Base-by-base conservation (phyloP, 2,329 filamentous ascomycete genomes). In the Trichoderma sp. region DNA sequence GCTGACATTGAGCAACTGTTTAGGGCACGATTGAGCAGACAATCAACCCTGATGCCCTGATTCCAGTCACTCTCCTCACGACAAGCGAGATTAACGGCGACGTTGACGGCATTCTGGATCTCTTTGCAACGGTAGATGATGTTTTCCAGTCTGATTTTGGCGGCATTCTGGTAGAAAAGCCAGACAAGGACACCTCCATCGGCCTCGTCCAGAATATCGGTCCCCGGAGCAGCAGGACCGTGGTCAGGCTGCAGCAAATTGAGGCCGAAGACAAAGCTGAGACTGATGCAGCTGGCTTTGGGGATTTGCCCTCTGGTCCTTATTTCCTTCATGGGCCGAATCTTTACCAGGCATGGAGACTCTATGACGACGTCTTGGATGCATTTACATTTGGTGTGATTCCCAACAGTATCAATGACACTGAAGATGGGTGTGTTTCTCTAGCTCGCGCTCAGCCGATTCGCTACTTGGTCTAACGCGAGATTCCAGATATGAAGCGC, bases 271-370 rank as follows among this genome's bases (percentile, higher is more conserved):
- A 70, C 5, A 54, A 6, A 21, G 49, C 70, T 6, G 58, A 69
- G 32, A 59, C 73, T 21, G 68, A 66, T 24, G 69, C 71, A 5
- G 14, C 76, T 0, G 68, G 68, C 16, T 70, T 78, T 37, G 70
- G 72, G 0, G 68, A 76, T 8, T 67, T 82, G 26, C 79, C 80
- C 0, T 81, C 80, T 1, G 81, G 81, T 0, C 81, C 81, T 3
- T 82, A 82, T 66, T 81, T 82, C 28, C 72, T 82, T 0, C 77
- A 81, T 51, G 81, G 81, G 0, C 79, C 79, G 2, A 81, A 82
- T 13, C 72, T 82, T 1, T 77, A 82, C 43, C 80, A 81, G 56
- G 80, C 81, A 5, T 82, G 80, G 78, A 76, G 76, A 32, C 63
- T 82, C n/a, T 82, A 82, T 43, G 77, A 79, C 11, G 81, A 82